phyloP scores from a whole-genome alignment of 2,329 filamentous ascomycete genomes.

The Calonectria hawksworthii region DNA sequence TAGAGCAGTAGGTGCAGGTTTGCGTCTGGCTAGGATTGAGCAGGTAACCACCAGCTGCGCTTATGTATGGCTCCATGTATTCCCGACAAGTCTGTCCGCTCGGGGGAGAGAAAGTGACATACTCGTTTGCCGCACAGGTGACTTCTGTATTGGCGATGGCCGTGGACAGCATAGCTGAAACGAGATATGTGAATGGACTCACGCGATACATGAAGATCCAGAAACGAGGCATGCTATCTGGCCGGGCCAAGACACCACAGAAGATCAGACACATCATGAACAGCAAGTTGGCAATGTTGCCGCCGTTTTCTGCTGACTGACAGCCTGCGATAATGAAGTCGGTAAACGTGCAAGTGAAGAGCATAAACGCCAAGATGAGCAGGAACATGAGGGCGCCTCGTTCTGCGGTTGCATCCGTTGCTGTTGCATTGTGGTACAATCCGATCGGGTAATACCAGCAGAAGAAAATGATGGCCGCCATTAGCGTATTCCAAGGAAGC shows the following conservation, averaged over 20 bases:
- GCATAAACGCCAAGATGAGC: slow-evolving; percentile 72
- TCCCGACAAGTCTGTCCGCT: slow-evolving; percentile 68
- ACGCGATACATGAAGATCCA: slow-evolving; percentile 71
- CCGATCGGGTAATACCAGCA: slow-evolving; percentile 81
- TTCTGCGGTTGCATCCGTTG: slow-evolving; percentile 62
- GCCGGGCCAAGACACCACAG: slow-evolving; percentile 43
- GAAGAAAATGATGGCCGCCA: slow-evolving; percentile 75
- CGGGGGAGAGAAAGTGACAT: slow-evolving; percentile 75
- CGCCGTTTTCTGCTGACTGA: slow-evolving; percentile 75
- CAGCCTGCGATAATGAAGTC: slow-evolving; percentile 75
- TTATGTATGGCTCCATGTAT: slow-evolving; percentile 70
- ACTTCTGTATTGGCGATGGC: slow-evolving; percentile 78
- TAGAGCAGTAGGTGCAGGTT: slow-evolving; percentile 69
- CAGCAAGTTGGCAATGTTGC: slow-evolving; percentile 75
- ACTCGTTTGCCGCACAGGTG: slow-evolving; percentile 78
- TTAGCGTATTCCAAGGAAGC: slow-evolving; percentile 77
- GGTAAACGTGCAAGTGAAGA: slow-evolving; percentile 78
- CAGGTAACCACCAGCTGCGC: slow-evolving; percentile 66
- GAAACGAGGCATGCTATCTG: slow-evolving; percentile 69
- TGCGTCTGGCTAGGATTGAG: slow-evolving; percentile 60
- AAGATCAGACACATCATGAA: slow-evolving; percentile 72
- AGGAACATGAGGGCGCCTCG: slow-evolving; percentile 76
- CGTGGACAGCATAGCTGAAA: slow-evolving; percentile 78
- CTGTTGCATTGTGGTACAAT: slow-evolving; percentile 70
- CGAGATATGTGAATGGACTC: slow-evolving; percentile 86